Base-by-base conservation (phyloP, 2,329 filamentous ascomycete genomes). In the Aspergillus texensis region DNA sequence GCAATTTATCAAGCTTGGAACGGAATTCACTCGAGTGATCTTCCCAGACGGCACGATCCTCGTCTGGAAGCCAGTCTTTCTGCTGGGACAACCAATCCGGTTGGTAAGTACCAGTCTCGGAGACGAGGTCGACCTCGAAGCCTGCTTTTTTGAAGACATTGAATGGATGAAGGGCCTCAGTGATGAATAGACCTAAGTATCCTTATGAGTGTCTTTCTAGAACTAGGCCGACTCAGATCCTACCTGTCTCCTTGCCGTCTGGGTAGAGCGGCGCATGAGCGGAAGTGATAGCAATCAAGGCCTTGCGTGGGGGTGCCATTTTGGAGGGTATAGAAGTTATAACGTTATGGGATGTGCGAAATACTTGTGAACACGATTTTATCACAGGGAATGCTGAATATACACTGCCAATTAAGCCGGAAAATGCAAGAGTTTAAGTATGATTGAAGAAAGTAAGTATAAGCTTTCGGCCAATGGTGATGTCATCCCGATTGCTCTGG, bases 71-170 rank as follows among this genome's bases (percentile, higher is more conserved):
- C 65, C 68, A 79, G 19, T 78, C 77, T 8, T 71, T 66, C 61
- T 77, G 73, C 57, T 75, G 65, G n/a, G 69, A 73, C 14, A 80
- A 65, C 78, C 79, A 63, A 41, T 63, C 57, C 73, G 75, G 68
- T n/a, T 69, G 67, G 63, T 75, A 80, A 11, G 68, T 73, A 9
- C 79, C 79, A 26, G 71, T 78, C 57, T 80, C 79, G 11, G 78
- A 79, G 41, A 76, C 78, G 43, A 81, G 72, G 63, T 80, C 78
- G 59, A 80, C 79, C 43, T 78, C 75, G 68, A 79, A 77, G 2
- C 76, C 76, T 0, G 76, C 76, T 21, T 61, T 55, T 5, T 50
- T 57, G 41, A 69, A 62, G 34, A 69, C 66, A 3, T 61, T 46
- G 59, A 61, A 61, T 11, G 59, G 59, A 28, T 61, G 59, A 16